phyloP scores from a whole-genome alignment of 1,284 basidiomycete species.

The Erythrobasidium hasegawianum region DNA sequence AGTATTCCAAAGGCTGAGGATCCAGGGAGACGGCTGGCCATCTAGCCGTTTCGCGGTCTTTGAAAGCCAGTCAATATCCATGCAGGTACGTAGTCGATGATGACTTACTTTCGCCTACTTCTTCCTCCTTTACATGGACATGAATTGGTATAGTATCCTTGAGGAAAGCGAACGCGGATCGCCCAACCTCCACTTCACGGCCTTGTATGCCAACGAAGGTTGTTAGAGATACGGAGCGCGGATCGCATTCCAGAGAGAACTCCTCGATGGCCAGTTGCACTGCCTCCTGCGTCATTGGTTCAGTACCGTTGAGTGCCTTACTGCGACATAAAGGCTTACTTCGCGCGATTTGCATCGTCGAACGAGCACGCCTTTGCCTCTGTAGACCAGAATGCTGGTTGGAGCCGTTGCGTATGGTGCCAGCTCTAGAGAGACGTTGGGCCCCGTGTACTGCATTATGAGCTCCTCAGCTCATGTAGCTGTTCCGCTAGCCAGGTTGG shows the following conservation, averaged over 20 bases:
- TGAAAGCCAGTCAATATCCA: too few species aligned
- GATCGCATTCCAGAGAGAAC: conserved; percentile 1
- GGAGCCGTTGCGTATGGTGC: conserved; percentile 26
- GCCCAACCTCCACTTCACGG: conserved; percentile 23
- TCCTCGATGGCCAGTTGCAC: conserved; percentile 21
- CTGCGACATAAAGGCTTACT: too few species aligned
- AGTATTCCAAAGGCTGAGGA: conserved; percentile 1
- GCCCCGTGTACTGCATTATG: too few species aligned
- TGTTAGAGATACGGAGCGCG: conserved; percentile 4
- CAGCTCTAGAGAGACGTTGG: conserved; percentile 1
- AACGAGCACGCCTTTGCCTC: conserved; percentile 29
- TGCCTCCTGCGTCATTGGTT: conserved; percentile 1
- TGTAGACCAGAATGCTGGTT: conserved; percentile 27
- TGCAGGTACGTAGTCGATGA: too few species aligned
- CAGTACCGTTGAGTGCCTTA: too few species aligned
- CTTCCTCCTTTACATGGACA: conserved; percentile 28
- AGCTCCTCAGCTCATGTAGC: too few species aligned
- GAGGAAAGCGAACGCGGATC: conserved; percentile 23
- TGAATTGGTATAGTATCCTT: conserved; percentile 28
- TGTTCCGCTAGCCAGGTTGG: too few species aligned
- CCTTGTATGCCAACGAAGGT: conserved; percentile 26
- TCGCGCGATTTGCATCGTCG: conserved; percentile 5
- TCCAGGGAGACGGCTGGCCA: conserved; percentile 21
- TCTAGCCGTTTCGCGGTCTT: conserved; percentile 13
- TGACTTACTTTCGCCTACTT: conserved; percentile 14